Evolutionary conservation across 2,329 filamentous ascomycete species (phyloP).

Genomic region (Corynespora cassiicola): DNA sequence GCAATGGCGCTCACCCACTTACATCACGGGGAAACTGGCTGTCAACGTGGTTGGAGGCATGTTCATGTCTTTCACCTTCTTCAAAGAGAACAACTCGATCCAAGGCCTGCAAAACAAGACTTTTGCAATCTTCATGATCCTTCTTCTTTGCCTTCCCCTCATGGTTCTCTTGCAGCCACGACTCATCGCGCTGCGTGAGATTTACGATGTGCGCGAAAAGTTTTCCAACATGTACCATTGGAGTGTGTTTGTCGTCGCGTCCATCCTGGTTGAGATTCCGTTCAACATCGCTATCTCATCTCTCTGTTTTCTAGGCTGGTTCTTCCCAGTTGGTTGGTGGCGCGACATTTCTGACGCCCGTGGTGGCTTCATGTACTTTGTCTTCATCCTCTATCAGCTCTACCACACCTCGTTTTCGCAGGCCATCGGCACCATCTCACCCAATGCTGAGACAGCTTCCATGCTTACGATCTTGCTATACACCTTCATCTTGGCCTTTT

Average conservation of each 20-base stretch:
- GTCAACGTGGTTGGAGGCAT: constrained; percentile 41
- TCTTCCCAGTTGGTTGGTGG: constrained; percentile 74
- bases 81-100: constrained; percentile 58
- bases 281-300: constrained; percentile 70
- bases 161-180: constrained; percentile 55
- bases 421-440: constrained; percentile 74
- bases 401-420: constrained; percentile 80
- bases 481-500: constrained; percentile 61
- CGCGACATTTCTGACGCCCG: constrained; percentile 69
- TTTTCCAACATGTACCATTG: constrained; percentile 74
- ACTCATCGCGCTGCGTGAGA: constrained; percentile 72
- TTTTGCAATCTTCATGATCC: constrained; percentile 57
- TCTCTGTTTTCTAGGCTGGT: constrained; percentile 65
- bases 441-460: constrained; percentile 73
- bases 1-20: constrained; percentile 4
- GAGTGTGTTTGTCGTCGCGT: constrained; percentile 71
- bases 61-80: constrained; percentile 71
- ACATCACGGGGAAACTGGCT: constrained; percentile 5
- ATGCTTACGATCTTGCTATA: constrained; percentile 61
- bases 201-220: constrained; percentile 63
- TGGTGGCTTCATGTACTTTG: constrained; percentile 76
- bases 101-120: constrained; percentile 48
- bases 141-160: constrained; percentile 48
- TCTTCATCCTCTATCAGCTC: constrained; percentile 72
- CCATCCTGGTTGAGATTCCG: constrained; percentile 69